Evolutionary conservation across 805 yeast genomes (phyloP).

Genomic region (Lachancea mirantina): DNA sequence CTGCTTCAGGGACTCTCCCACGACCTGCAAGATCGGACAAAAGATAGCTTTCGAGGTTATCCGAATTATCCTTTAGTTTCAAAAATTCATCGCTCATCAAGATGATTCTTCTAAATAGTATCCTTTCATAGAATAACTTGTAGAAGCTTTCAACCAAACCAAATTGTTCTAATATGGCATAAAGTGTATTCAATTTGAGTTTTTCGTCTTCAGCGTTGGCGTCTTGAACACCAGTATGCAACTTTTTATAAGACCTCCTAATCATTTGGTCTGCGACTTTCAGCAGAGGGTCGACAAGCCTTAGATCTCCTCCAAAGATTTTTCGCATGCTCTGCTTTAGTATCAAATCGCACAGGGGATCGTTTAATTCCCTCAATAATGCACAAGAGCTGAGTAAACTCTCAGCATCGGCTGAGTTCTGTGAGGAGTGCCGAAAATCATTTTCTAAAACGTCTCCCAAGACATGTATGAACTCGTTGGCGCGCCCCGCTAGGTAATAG

Average conservation of each 20-base stretch:
- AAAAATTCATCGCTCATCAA: constrained; percentile 6
- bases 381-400: constrained; percentile 1
- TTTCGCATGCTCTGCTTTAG: constrained; percentile 1
- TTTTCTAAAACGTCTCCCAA: neutral
- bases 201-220: neutral
- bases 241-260: constrained; percentile 1
- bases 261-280: constrained; percentile 11
- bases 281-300: constrained; percentile 13
- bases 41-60: constrained; percentile 2
- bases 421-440: constrained; percentile 1
- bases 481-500: constrained; percentile 1
- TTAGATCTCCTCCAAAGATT: constrained; percentile 14
- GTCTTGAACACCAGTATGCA: neutral
- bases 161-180: constrained; percentile 3
- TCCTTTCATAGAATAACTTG: constrained; percentile 4
- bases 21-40: constrained; percentile 1
- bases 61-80: constrained; percentile 3
- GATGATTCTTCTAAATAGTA: constrained; percentile 4
- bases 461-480: constrained; percentile 1
- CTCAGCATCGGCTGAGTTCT: neutral
- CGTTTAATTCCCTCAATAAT: constrained; percentile 1
- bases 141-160: constrained; percentile 6
- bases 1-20: neutral
- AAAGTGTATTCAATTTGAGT: neutral
- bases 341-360: neutral